Evolutionary conservation across 1,139 yeast genomes (phyloP).

Genomic region (Candida tropicalis): DNA sequence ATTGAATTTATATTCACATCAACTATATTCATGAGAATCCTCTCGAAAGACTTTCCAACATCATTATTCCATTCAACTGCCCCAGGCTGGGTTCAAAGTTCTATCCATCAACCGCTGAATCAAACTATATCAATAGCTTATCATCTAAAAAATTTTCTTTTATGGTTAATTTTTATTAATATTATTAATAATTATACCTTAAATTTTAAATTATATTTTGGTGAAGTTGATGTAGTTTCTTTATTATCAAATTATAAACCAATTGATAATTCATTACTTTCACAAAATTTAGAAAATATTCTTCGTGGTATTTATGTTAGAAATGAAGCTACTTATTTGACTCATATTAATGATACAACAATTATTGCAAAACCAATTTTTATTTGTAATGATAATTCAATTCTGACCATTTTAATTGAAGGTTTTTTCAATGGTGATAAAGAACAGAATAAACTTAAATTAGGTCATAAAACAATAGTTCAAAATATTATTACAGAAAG

Average conservation of each 20-base stretch:
- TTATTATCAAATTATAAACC: conserved; percentile 14
- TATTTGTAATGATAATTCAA: conserved; percentile 12
- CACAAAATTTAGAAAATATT: conserved; percentile 14
- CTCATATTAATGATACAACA: conserved; percentile 19
- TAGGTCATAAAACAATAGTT: background rate
- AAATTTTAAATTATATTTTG: conserved; percentile 10
- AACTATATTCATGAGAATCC: conserved; percentile 7
- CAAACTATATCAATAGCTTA: conserved; percentile 4
- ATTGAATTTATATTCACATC: too few relatives aligned
- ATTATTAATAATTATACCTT: conserved; percentile 12
- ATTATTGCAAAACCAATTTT: conserved; percentile 23
- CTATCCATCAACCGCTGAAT: conserved; percentile 1
- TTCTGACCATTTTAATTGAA: conserved; percentile 21
- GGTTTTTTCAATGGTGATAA: conserved; percentile 19
- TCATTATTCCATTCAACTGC: conserved; percentile 11
- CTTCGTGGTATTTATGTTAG: conserved; percentile 25
- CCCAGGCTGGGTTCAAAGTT: conserved; percentile 11
- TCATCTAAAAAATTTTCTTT: conserved; percentile 12
- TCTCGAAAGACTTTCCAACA: conserved; percentile 11
- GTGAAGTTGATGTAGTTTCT: conserved; percentile 20
- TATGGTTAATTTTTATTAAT: conserved; percentile 14
- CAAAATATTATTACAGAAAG: background rate
- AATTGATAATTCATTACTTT: conserved; percentile 3
- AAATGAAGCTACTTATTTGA: conserved; percentile 23
- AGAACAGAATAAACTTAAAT: conserved; percentile 8